Percentiles rank a stretch among this genome's conserved stretches.
These are phyloP conservation scores for Calonectria hawksworthii DNA, from an alignment of 2,329 filamentous ascomycete genomes.

Conservation along the genomic window DNA sequence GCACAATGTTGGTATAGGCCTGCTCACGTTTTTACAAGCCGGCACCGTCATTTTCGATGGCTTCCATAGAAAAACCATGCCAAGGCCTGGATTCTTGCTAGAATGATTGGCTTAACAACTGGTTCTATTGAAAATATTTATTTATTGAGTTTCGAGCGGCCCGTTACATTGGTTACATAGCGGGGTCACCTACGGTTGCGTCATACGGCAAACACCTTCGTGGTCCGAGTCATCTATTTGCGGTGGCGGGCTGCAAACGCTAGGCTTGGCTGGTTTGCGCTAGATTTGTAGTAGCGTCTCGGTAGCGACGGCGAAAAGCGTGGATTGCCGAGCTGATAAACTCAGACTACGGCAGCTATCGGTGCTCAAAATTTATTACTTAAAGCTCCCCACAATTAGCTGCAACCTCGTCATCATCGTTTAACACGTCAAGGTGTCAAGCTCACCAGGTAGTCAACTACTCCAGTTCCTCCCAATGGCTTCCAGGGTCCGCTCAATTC, in stretches of 20 bases:
- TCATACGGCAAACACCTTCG: neutral
- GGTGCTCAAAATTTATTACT: neutral
- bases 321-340: constrained; percentile 1
- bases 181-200: neutral
- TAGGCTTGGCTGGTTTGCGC: neutral
- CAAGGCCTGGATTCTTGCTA: neutral
- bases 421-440: neutral
- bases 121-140: neutral
- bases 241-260: neutral
- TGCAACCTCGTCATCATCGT: neutral
- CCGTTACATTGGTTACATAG: neutral
- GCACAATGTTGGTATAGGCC: neutral
- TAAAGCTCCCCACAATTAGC: neutral
- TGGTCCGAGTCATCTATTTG: neutral
- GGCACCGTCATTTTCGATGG: neutral
- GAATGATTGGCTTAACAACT: neutral
- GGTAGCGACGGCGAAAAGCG: neutral
- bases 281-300: neutral
- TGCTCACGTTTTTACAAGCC: neutral
- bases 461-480: neutral
- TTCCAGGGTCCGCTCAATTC: neutral
- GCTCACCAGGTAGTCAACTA: neutral
- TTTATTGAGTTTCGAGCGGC: neutral
- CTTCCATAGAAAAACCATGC: neutral
- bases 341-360: neutral